Evolutionary conservation across 805 yeast genomes (phyloP), one percentile per base, ranked within the genome.

Genomic region (Metschnikowia matae): DNA sequence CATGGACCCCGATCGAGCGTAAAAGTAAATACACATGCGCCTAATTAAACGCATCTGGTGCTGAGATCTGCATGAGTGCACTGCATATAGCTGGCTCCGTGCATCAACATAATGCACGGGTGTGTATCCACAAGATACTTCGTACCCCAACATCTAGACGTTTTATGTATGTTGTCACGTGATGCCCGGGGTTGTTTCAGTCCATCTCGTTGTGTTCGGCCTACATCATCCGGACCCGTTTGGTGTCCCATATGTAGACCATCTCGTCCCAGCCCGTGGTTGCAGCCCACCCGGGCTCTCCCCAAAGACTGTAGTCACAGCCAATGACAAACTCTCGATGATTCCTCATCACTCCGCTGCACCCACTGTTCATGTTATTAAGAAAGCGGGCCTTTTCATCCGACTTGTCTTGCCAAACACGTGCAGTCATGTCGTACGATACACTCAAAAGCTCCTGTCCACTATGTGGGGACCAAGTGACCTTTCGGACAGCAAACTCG

Each of bases 221-320:
- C 31, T 33, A 42, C 37, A n/a, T 21, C 32, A n/a, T 13, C 45
- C 38, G 45, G 31, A 39, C 48, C 31, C 79, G 62, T 59, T 80
- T 78, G 1, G 87, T 81, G 58, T 87, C 90, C 96, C 96, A 94
- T 6, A 94, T 79, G 63, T 86, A 85, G 6, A 90, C 84, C 86
- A 89, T 89, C 62, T 92, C 96, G 70, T 92, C 99, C 96, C 97
- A 92, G 1, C 96, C 97, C 0, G 91, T 85, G 14, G 96, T 84
- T 8, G 94, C 96, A 15, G 86, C 90, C 90, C 94, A 91, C 1
- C 97, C 97, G 1, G 94, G 95, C 58, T 83, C 84, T 2, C 98
- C 99, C 97, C 97, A 92, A 46, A 94, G 68, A 56, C 96, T 85
- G 87, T 96, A 94, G 70, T 94, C 98, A 55, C 91, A 86, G 15